Conservation (phyloP, 495 filamentous ascomycete genomes). For the Xanthoparmelia taractica region DNA sequence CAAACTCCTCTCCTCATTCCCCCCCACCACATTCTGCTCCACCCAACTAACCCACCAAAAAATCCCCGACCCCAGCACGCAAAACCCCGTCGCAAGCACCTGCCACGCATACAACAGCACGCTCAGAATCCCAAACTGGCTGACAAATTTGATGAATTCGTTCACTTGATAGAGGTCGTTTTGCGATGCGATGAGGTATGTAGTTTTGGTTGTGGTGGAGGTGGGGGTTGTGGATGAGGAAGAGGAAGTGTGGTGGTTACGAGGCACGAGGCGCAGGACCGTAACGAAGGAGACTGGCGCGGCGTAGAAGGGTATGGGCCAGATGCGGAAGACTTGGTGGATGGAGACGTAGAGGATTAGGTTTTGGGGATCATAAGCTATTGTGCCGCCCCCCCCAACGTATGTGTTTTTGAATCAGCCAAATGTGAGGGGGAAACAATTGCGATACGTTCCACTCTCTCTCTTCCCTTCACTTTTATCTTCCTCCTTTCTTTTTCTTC, state of each 20-base stretch:
- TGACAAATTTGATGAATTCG: constrained; percentile 64
- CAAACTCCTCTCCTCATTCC: constrained; percentile 18
- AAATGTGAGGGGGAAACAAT: no score
- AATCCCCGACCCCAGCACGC: constrained; percentile 46
- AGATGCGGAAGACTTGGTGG: constrained; percentile 66
- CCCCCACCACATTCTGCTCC: constrained; percentile 35
- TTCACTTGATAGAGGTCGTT: constrained; percentile 78
- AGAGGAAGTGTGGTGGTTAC: not conserved
- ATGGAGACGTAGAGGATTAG: constrained; percentile 62
- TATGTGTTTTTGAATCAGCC: no score
- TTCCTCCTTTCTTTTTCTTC: no score
- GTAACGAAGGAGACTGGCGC: constrained; percentile 63
- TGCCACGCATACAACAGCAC: constrained; percentile 49
- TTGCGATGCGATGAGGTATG: constrained; percentile 64
- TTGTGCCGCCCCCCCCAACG: no score
- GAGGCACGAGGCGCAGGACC: constrained; percentile 50
- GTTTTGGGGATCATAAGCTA: constrained; percentile 61
- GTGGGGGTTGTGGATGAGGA: no score
- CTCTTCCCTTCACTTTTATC: no score
- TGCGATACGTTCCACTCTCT: no score
- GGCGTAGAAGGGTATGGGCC: constrained; percentile 59
- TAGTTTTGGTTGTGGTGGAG: no score
- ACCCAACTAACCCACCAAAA: constrained; percentile 49
- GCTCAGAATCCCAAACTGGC: constrained; percentile 41
- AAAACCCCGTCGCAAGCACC: constrained; percentile 53